phyloP scores from a whole-genome alignment of 2,329 filamentous ascomycete genomes.

The Davidsoniella eucalypti region DNA sequence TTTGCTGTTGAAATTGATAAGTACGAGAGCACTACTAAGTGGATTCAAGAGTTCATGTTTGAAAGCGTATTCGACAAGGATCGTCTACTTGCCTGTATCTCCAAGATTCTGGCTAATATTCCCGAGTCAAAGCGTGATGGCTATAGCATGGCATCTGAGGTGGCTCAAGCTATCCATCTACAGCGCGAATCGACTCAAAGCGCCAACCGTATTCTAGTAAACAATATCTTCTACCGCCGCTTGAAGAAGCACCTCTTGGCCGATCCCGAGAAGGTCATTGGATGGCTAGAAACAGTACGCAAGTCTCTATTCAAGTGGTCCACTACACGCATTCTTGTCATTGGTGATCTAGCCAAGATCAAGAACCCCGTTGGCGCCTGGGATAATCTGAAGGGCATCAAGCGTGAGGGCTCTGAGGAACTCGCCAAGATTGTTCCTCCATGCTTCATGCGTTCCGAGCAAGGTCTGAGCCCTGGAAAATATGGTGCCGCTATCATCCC shows the following conservation, averaged over 20 bases:
- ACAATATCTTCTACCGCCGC: constrained; percentile 71
- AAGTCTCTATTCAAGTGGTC: constrained; percentile 61
- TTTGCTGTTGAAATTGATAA: constrained; percentile 82
- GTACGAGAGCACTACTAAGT: constrained; percentile 65
- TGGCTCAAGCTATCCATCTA: constrained; percentile 66
- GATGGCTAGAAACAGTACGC: constrained; percentile 62
- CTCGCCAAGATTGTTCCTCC: constrained; percentile 47
- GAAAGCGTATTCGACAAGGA: constrained; percentile 70
- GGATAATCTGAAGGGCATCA: constrained; percentile 30
- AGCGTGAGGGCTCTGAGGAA: constrained; percentile 24
- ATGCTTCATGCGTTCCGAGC: constrained; percentile 53
- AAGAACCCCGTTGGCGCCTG: constrained; percentile 62
- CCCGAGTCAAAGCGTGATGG: constrained; percentile 85
- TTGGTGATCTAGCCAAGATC: constrained; percentile 62
- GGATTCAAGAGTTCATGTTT: constrained; percentile 76
- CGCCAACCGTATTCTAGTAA: constrained; percentile 68
- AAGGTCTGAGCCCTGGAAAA: constrained; percentile 59
- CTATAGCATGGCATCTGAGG: constrained; percentile 44
- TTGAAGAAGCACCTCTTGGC: constrained; percentile 64
- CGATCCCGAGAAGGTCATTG: constrained; percentile 59
- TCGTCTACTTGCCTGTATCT: constrained; percentile 46
- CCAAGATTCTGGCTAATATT: constrained; percentile 78
- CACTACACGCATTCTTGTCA: constrained; percentile 75
- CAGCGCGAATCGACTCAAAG: constrained; percentile 60
- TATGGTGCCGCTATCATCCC: constrained; percentile 65